These are phyloP conservation scores for Cyberlindnera meyerae DNA, from an alignment of 805 yeast species.

Conservation along the genomic window DNA sequence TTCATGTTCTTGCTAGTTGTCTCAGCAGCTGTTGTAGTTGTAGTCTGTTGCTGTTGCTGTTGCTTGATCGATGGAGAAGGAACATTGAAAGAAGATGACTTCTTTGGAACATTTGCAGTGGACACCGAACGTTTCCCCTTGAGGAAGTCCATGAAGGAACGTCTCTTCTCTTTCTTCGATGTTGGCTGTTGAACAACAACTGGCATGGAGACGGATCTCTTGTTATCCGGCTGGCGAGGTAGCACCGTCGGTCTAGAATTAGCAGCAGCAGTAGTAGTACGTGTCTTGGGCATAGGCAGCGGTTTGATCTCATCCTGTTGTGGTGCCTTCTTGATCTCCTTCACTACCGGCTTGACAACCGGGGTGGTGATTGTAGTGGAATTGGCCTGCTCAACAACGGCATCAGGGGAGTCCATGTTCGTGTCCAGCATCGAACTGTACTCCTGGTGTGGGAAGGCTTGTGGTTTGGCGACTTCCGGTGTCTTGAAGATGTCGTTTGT, in stretches of 20 bases:
- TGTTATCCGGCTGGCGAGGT: conserved; percentile 15
- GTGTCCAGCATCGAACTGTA: conserved; percentile 16
- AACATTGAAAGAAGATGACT: conserved; percentile 6
- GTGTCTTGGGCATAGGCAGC: conserved; percentile 13
- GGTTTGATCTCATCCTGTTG: conserved; percentile 5
- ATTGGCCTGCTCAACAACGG: too few relatives aligned
- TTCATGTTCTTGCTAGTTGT: conserved; percentile 3
- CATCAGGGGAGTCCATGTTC: conserved; percentile 3
- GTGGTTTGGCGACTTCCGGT: conserved; percentile 20
- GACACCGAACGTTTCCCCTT: conserved; percentile 20
- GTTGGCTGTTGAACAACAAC: conserved; percentile 6
- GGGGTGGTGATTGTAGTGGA: background rate
- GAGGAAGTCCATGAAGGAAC: conserved; percentile 22
- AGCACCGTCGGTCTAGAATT: conserved; percentile 2
- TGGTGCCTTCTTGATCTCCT: too few relatives aligned
- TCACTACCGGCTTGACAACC: too few relatives aligned
- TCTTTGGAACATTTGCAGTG: conserved; percentile 7
- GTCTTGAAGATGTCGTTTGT: conserved; percentile 28
- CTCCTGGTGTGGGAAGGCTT: conserved; percentile 15
- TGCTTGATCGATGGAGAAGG: conserved; percentile 3
- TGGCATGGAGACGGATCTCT: conserved; percentile 25
- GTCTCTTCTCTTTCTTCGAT: conserved; percentile 17
- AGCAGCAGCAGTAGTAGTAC: too few relatives aligned
- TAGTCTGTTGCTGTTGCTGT: background rate
- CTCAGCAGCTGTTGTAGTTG: too few relatives aligned